Evolutionary conservation across 345 rosid genomes (phyloP).

Genomic region (Viola odorata): DNA sequence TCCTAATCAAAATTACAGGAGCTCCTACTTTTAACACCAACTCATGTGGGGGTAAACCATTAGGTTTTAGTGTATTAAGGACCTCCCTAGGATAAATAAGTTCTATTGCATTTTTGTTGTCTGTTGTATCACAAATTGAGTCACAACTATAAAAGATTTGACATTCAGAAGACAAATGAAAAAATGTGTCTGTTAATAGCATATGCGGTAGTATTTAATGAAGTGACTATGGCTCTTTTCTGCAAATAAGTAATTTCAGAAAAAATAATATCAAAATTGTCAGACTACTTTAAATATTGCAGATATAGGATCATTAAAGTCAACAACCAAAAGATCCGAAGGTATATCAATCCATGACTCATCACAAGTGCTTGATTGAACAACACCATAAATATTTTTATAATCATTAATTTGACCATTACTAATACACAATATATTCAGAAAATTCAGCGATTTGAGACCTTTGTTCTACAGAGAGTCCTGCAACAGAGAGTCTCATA

Average conservation of each 20-base stretch:
- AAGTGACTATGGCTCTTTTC: not conserved
- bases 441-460: not conserved
- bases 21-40: not conserved
- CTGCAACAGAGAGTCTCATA: not conserved
- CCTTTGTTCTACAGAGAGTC: not conserved
- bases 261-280: too few relatives aligned
- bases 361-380: not conserved
- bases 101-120: too few relatives aligned
- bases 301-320: too few relatives aligned
- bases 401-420: not conserved
- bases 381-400: too few relatives aligned
- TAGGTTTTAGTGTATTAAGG: not conserved
- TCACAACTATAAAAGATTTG: not conserved
- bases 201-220: not conserved
- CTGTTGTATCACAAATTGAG: not conserved
- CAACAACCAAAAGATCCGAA: too few relatives aligned
- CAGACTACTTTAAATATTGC: too few relatives aligned
- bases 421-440: not conserved
- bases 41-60: not conserved
- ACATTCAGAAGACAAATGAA: not conserved
- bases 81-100: not conserved
- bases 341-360: not conserved
- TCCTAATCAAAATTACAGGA: conserved; percentile 1
- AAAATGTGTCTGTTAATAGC: not conserved
- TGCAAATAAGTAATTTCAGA: not conserved